phyloP scores from a whole-genome alignment of 2,329 filamentous ascomycete genomes.

The Cadophora gregata region DNA sequence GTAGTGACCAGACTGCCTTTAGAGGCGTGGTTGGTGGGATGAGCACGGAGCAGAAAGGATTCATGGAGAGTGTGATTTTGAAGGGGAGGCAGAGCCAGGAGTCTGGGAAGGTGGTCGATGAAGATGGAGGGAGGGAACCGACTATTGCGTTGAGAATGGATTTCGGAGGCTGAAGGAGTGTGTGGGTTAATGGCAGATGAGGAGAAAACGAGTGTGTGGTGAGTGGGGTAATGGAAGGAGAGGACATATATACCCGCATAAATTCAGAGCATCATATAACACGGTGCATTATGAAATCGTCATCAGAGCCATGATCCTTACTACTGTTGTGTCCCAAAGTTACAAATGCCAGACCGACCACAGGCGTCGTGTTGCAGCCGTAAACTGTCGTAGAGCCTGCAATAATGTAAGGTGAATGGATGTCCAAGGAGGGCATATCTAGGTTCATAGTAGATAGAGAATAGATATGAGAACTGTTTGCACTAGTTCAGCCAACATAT shows the following conservation, averaged over 20 bases:
- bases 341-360: no score
- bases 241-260: not conserved
- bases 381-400: no score
- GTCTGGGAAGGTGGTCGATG: constrained; percentile 49
- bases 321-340: no score
- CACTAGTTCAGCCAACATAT: no score
- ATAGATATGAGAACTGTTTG: no score
- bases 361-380: no score
- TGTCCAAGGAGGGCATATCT: no score
- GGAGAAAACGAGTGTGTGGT: not conserved
- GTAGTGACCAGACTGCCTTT: constrained; percentile 75
- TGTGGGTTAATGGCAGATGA: not conserved
- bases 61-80: constrained; percentile 83
- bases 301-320: no score
- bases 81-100: constrained; percentile 58
- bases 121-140: constrained; percentile 63
- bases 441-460: no score
- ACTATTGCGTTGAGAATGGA: constrained; percentile 95
- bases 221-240: not conserved
- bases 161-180: constrained; percentile 60
- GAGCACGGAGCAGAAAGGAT: constrained; percentile 70
- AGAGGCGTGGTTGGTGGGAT: constrained; percentile 74
- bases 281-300: no score
- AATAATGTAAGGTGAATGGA: no score
- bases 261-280: not conserved